phyloP scores from a whole-genome alignment of 139 green algal genomes.

The Chlorella vulgaris region DNA sequence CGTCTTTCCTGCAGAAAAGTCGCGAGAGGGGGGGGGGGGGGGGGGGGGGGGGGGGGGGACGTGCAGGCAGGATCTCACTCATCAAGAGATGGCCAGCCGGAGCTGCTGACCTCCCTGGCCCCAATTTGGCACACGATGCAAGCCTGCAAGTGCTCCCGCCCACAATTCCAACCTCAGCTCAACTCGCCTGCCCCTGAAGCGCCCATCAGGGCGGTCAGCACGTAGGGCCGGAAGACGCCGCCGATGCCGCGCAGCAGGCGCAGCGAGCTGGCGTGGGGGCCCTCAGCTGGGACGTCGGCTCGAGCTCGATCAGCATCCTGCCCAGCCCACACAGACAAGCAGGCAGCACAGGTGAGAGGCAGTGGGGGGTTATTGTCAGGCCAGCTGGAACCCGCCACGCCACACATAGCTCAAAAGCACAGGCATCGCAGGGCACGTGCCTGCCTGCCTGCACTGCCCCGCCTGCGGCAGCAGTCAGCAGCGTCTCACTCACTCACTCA shows the following conservation, averaged over 20 bases:
- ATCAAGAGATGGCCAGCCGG: not conserved
- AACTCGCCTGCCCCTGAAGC: conserved; percentile 41
- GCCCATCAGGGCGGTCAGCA: conserved; percentile 63
- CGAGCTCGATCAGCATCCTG: conserved; percentile 9
- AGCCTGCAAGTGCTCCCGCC: not conserved
- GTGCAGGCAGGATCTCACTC: not conserved
- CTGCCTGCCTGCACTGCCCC: no score
- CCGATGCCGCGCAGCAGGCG: conserved; percentile 30
- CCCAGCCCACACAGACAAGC: no score
- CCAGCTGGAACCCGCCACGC: no score
- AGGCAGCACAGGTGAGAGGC: not conserved
- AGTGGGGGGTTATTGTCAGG: no score
- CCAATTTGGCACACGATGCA: not conserved
- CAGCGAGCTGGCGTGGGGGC: conserved; percentile 23
- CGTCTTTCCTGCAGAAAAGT: conserved; percentile 45
- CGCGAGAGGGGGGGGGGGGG: not conserved
- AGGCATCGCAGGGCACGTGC: no score
- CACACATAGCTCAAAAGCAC: no score
- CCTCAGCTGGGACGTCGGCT: conserved; percentile 9
- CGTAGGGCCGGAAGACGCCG: conserved; percentile 40
- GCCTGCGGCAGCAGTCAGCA: not conserved
- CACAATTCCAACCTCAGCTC: not conserved
- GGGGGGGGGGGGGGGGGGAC: not conserved
- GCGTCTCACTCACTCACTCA: not conserved
- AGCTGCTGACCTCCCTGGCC: no score